phyloP scores from a whole-genome alignment of 2,329 filamentous ascomycete genomes.

The Thelonectria olida region DNA sequence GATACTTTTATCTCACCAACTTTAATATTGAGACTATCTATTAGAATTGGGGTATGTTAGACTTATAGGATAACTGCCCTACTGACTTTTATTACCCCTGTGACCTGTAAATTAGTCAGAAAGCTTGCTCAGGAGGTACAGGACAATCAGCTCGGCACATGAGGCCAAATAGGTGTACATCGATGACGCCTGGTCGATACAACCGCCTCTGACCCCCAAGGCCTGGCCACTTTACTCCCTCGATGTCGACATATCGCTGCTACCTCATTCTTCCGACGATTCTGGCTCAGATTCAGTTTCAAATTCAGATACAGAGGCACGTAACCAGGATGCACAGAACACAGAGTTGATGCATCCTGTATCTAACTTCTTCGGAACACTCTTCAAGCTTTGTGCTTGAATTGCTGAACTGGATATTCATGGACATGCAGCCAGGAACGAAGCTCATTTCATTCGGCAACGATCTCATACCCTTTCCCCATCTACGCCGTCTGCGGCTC shows the following conservation, averaged over 20 bases:
- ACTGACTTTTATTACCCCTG: too few species aligned
- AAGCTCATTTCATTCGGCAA: not conserved
- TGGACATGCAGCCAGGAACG: not conserved
- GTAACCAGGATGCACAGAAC: not conserved
- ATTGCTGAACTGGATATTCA: slow-evolving; percentile 3
- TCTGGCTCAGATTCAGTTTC: too few species aligned
- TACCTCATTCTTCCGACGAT: not conserved
- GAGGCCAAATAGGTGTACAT: not conserved
- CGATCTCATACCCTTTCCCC: slow-evolving; percentile 6
- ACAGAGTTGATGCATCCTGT: not conserved
- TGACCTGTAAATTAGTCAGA: too few species aligned
- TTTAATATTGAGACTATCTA: too few species aligned
- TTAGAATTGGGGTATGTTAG: too few species aligned
- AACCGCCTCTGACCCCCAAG: slow-evolving; percentile 2
- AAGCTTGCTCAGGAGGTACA: too few species aligned
- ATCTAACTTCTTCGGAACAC: not conserved
- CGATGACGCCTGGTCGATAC: not conserved
- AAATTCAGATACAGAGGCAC: not conserved
- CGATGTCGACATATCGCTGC: not conserved
- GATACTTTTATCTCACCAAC: too few species aligned
- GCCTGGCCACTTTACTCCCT: slow-evolving; percentile 16
- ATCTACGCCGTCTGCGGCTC: slow-evolving; percentile 1
- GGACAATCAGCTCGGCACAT: not conserved
- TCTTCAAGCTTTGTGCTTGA: slow-evolving; percentile 24
- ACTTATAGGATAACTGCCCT: too few species aligned